Conservation (phyloP, 2,329 filamentous ascomycete species). For the Alternaria dauci region DNA sequence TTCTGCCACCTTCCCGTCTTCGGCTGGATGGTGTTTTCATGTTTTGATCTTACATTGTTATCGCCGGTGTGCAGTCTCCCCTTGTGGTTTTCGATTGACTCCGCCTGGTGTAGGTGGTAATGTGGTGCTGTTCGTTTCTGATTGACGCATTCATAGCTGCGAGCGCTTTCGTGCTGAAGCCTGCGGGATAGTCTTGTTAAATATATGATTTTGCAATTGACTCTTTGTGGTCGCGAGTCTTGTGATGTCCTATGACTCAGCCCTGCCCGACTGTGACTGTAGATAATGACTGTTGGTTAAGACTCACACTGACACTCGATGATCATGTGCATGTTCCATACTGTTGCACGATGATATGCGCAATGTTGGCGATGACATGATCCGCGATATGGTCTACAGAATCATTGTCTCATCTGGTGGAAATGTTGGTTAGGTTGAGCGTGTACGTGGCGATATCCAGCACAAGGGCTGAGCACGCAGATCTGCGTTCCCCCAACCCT, state of each 20-base stretch:
- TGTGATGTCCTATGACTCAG: constrained; percentile 8
- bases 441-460: neutral
- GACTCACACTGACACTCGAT: neutral
- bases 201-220: constrained; percentile 27
- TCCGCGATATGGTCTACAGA: neutral
- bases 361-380: neutral
- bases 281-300: neutral
- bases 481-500: neutral
- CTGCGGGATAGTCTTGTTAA: constrained; percentile 28
- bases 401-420: neutral
- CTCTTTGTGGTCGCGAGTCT: constrained; percentile 1
- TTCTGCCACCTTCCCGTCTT: constrained; percentile 8
- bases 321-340: neutral
- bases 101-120: constrained; percentile 42
- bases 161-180: constrained; percentile 21
- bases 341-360: neutral
- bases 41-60: constrained; percentile 24
- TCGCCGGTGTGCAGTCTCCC: constrained; percentile 49
- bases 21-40: constrained; percentile 22
- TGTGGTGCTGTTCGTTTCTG: constrained; percentile 14
- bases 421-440: neutral
- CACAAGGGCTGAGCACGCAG: neutral
- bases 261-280: neutral
- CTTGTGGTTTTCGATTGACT: constrained; percentile 47
- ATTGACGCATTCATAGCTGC: constrained; percentile 2